Conservation (phyloP, 2,329 filamentous ascomycete genomes). For the Didymella glomerata region DNA sequence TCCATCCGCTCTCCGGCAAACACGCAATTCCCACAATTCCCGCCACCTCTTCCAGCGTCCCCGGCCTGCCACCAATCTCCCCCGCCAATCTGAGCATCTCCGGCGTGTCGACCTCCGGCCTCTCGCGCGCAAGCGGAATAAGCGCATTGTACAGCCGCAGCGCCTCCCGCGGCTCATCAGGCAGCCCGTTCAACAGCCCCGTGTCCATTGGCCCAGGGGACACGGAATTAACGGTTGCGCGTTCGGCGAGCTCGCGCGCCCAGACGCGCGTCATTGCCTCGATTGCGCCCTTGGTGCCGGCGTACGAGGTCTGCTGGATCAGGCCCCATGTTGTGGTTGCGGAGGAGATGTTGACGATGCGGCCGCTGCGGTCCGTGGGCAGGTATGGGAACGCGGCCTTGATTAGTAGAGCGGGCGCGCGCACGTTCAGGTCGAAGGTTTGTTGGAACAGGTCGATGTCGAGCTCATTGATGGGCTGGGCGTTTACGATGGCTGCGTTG, state of each 20-base stretch:
- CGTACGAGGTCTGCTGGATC: slow-evolving; percentile 65
- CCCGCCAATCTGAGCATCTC: slow-evolving; percentile 67
- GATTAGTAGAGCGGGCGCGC: slow-evolving; percentile 67
- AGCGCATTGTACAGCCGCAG: slow-evolving; percentile 25
- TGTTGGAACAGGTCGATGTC: slow-evolving; percentile 5
- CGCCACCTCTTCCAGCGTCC: slow-evolving; percentile 72
- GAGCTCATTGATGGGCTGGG: slow-evolving; percentile 23
- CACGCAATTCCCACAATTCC: slow-evolving; percentile 78
- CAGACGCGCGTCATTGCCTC: slow-evolving; percentile 71
- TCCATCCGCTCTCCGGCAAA: slow-evolving; percentile 73
- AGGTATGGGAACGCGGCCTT: slow-evolving; percentile 74
- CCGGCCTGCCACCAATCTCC: slow-evolving; percentile 60
- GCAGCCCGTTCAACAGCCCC: slow-evolving; percentile 24
- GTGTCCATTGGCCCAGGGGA: slow-evolving; percentile 67
- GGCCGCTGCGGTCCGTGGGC: slow-evolving; percentile 68
- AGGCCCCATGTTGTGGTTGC: slow-evolving; percentile 65
- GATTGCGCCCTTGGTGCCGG: slow-evolving; percentile 69
- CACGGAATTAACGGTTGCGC: slow-evolving; percentile 67
- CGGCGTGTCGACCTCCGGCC: slow-evolving; percentile 49
- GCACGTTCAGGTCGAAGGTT: slow-evolving; percentile 29
- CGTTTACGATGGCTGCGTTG: slow-evolving; percentile 59
- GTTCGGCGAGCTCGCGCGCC: slow-evolving; percentile 66
- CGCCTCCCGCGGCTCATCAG: slow-evolving; percentile 24
- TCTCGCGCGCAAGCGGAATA: slow-evolving; percentile 25
- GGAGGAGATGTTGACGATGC: slow-evolving; percentile 66